Percentiles rank a stretch among this genome's conserved stretches.
These are phyloP conservation scores for Forsythia viridissima DNA, from an alignment of 257 asterid genomes.

Conservation along the genomic window DNA sequence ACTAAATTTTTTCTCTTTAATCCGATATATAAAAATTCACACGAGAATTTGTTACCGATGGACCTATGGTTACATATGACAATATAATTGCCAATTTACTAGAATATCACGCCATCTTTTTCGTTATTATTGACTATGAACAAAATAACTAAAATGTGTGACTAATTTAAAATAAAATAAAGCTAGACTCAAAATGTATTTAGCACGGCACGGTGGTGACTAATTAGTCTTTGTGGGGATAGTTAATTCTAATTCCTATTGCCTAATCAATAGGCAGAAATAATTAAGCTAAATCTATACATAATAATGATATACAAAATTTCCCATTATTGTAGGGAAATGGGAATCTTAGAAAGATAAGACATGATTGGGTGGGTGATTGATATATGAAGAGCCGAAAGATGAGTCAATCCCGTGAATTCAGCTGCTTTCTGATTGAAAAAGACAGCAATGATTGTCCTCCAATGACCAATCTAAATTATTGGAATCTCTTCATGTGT, in stretches of 20 bases:
- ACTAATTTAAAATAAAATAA: neutral
- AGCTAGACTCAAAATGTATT: neutral
- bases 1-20: no score
- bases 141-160: no score
- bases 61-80: no score
- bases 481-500: conserved; percentile 24
- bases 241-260: neutral
- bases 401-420: conserved; percentile 45
- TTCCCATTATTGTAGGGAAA: no score
- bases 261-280: conserved; percentile 34
- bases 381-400: conserved; percentile 36
- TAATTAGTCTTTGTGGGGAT: neutral
- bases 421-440: conserved; percentile 27
- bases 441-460: neutral
- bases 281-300: conserved; percentile 10
- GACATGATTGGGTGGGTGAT: conserved; percentile 39
- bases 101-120: no score
- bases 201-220: neutral
- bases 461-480: conserved; percentile 27
- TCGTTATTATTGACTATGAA: no score
- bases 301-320: no score
- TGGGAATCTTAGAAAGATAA: conserved; percentile 48
- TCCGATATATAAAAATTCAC: no score
- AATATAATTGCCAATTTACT: no score
- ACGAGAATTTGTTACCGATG: no score